phyloP scores from a whole-genome alignment of 2,329 filamentous ascomycete species.

The Aurifilum marmelostoma region DNA sequence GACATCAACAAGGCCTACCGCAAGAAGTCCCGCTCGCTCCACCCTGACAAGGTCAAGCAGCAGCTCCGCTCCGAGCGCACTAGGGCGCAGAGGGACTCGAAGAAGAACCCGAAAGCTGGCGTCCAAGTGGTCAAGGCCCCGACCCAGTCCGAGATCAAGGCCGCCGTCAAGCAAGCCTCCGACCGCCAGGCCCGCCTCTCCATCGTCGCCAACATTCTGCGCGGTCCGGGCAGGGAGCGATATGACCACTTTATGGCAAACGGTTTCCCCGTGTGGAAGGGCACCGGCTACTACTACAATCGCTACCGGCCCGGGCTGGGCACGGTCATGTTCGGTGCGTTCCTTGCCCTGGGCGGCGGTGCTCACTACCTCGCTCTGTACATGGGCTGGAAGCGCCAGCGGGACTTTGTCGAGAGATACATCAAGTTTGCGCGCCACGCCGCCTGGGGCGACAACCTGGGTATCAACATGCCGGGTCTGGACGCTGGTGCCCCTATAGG shows the following conservation, averaged over 20 bases:
- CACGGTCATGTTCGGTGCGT: constrained; percentile 78
- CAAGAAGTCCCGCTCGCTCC: constrained; percentile 79
- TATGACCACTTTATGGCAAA: constrained; percentile 94
- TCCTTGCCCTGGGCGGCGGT: constrained; percentile 80
- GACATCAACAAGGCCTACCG: constrained; percentile 94
- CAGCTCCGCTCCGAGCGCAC: constrained; percentile 73
- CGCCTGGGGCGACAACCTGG: constrained; percentile 85
- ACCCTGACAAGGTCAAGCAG: constrained; percentile 95
- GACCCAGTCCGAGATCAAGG: constrained; percentile 72
- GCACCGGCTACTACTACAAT: constrained; percentile 97
- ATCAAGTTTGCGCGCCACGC: constrained; percentile 85
- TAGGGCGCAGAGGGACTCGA: constrained; percentile 53
- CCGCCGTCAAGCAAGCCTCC: constrained; percentile 77
- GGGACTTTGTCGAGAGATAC: constrained; percentile 89
- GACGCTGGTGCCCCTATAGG: constrained; percentile 45
- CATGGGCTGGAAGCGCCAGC: constrained; percentile 86
- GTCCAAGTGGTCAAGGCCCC: constrained; percentile 72
- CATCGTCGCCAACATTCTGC: constrained; percentile 83
- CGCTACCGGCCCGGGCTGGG: constrained; percentile 90
- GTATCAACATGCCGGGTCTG: constrained; percentile 63
- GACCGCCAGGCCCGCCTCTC: constrained; percentile 84
- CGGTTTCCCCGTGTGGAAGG: constrained; percentile 95
- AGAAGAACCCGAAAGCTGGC: constrained; percentile 59
- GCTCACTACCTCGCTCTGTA: constrained; percentile 86
- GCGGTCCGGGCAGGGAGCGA: constrained; percentile 76